Percentiles rank a stretch among this genome's conserved stretches.
Evolutionary conservation across 306 rosid species (phyloP).

Genomic region (Phaseolus lunatus): DNA sequence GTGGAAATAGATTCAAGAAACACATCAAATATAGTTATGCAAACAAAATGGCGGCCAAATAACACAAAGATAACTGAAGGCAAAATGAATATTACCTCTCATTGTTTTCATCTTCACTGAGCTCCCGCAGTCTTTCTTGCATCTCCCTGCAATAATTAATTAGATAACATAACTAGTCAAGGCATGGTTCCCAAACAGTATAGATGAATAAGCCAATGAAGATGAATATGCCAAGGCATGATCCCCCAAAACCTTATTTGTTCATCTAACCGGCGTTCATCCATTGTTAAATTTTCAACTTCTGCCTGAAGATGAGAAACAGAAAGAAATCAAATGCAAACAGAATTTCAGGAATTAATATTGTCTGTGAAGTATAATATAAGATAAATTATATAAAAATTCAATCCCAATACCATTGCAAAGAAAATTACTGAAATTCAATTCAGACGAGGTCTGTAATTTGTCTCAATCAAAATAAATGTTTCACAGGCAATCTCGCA

Average conservation of each 20-base stretch:
- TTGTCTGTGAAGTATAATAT: conserved; percentile 16
- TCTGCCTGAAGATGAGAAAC: conserved; percentile 69
- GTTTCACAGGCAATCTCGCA: conserved; percentile 15
- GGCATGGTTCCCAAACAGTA: too few species aligned
- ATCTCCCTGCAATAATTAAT: conserved; percentile 74
- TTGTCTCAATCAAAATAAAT: conserved; percentile 35
- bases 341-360: conserved; percentile 26
- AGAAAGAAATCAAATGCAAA: conserved; percentile 35
- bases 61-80: conserved; percentile 31
- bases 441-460: conserved; percentile 13
- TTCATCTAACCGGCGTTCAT: conserved; percentile 79
- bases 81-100: conserved; percentile 65
- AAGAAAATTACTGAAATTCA: conserved; percentile 29
- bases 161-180: conserved; percentile 37
- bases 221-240: conserved; percentile 39
- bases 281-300: conserved; percentile 76
- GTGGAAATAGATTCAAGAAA: conserved; percentile 29
- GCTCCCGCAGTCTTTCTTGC: conserved; percentile 84
- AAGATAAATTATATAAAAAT: conserved; percentile 10
- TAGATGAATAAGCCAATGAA: conserved; percentile 26
- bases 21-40: conserved; percentile 31
- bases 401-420: conserved; percentile 28
- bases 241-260: conserved; percentile 76
- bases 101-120: conserved; percentile 90
- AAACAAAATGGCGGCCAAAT: conserved; percentile 3